phyloP scores from a whole-genome alignment of 2,329 filamentous ascomycete species.

The Paracoccidioides brasiliensis region DNA sequence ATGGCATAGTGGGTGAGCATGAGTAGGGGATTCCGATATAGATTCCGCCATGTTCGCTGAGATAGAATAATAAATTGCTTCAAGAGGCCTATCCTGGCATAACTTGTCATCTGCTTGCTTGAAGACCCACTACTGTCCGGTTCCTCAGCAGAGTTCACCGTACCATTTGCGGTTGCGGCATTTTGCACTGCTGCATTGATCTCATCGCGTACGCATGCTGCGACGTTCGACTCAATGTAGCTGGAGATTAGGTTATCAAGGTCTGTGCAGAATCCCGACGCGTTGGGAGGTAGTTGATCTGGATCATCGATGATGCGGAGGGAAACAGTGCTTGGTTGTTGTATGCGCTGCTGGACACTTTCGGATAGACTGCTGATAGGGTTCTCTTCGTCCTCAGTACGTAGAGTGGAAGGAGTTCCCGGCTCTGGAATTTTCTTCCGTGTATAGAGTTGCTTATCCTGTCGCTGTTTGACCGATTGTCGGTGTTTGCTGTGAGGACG shows the following conservation, averaged over 20 bases:
- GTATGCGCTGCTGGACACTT: slow-evolving; percentile 47
- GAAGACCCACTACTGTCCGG: slow-evolving; percentile 26
- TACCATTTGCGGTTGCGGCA: slow-evolving; percentile 56
- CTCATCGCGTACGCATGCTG: slow-evolving; percentile 59
- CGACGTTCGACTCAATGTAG: slow-evolving; percentile 68
- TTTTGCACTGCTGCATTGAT: slow-evolving; percentile 55
- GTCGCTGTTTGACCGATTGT: slow-evolving; percentile 69
- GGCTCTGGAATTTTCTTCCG: slow-evolving; percentile 55
- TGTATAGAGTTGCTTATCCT: slow-evolving; percentile 83
- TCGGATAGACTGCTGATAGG: slow-evolving; percentile 38
- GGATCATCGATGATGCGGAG: slow-evolving; percentile 58
- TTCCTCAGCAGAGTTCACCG: slow-evolving; percentile 44
- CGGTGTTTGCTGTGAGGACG: slow-evolving; percentile 58
- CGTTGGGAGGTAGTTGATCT: slow-evolving; percentile 46
- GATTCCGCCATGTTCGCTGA: slow-evolving; percentile 84
- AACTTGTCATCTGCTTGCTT: slow-evolving; percentile 60
- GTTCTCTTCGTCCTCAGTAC: slow-evolving; percentile 48
- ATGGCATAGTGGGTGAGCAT: slow-evolving; percentile 99
- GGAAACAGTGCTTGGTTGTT: slow-evolving; percentile 40
- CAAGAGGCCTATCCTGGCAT: slow-evolving; percentile 63
- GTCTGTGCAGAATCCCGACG: slow-evolving; percentile 52
- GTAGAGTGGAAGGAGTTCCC: slow-evolving; percentile 45
- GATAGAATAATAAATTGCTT: slow-evolving; percentile 85
- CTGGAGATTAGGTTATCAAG: slow-evolving; percentile 67
- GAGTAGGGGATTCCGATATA: slow-evolving; percentile 93